phyloP scores from a whole-genome alignment of 768 basidiomycete genomes.

The Cystobasidium onofrii region DNA sequence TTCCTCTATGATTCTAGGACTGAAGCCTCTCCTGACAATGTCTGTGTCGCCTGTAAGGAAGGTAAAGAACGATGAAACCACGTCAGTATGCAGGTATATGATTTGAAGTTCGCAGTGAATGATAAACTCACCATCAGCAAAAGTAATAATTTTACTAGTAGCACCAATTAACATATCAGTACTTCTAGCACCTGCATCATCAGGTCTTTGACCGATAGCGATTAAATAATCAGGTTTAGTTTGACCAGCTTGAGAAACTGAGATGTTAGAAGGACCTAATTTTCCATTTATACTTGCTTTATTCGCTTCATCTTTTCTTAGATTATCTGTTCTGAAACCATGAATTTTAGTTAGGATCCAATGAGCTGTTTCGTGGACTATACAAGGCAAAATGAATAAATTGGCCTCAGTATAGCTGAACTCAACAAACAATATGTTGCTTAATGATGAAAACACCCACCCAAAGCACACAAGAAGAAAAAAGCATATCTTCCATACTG shows the following conservation, averaged over 20 bases:
- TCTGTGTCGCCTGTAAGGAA: conserved; percentile 31
- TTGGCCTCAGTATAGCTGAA: not conserved
- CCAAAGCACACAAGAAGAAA: conserved; percentile 19
- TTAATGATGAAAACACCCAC: conserved; percentile 11
- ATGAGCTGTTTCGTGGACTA: conserved; percentile 26
- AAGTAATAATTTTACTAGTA: not conserved
- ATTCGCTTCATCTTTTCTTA: not conserved
- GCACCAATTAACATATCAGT: conserved; percentile 18
- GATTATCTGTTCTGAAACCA: not conserved
- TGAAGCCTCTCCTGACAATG: conserved; percentile 4
- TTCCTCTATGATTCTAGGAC: conserved; percentile 3
- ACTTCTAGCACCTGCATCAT: conserved; percentile 22
- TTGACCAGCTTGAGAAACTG: conserved; percentile 13
- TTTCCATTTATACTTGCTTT: conserved; percentile 3
- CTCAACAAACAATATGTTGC: too few species aligned
- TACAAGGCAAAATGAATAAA: not conserved
- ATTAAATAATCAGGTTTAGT: conserved; percentile 9
- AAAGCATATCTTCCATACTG: conserved; percentile 2
- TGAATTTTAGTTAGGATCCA: conserved; percentile 27
- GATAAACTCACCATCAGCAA: conserved; percentile 30
- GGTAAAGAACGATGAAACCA: too few species aligned
- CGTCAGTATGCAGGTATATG: not conserved
- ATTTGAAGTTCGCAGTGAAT: too few species aligned
- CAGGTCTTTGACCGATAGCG: conserved; percentile 6
- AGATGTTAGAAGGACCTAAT: not conserved